phyloP scores from a whole-genome alignment of 805 yeast genomes.

The Tetrapisispora taiwanensis region DNA sequence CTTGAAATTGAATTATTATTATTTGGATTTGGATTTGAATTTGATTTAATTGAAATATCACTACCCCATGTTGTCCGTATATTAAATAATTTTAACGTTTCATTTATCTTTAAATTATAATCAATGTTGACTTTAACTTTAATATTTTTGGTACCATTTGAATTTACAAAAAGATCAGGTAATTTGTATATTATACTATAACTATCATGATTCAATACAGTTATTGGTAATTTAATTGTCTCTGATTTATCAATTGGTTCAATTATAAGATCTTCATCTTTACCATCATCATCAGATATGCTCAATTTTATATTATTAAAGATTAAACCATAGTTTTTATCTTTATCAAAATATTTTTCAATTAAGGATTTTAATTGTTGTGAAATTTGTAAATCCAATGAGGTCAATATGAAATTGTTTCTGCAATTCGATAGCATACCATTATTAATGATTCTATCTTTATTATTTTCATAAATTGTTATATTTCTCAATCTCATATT shows the following conservation, averaged over 20 bases:
- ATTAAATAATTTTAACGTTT: conserved; percentile 5
- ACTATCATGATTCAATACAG: conserved; percentile 16
- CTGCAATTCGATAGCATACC: conserved; percentile 6
- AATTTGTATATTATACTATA: conserved; percentile 20
- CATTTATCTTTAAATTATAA: conserved; percentile 9
- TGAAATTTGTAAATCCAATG: conserved; percentile 27
- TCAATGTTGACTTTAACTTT: conserved; percentile 15
- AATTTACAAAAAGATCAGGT: conserved; percentile 12
- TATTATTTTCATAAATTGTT: conserved; percentile 1
- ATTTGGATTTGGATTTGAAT: too few species aligned
- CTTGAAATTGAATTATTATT: neutral
- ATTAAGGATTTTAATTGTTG: conserved; percentile 16
- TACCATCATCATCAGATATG: conserved; percentile 7
- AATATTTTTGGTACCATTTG: neutral
- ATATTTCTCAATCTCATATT: conserved; percentile 27
- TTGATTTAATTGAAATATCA: conserved; percentile 22
- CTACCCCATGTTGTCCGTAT: conserved; percentile 26
- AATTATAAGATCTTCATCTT: conserved; percentile 2
- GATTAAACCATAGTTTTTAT: neutral
- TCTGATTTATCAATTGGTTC: conserved; percentile 13
- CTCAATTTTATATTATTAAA: conserved; percentile 3
- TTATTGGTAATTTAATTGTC: conserved; percentile 16
- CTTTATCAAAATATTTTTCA: conserved; percentile 5
- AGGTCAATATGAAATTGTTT: conserved; percentile 19
- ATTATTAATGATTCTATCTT: conserved; percentile 1